Base-by-base conservation (phyloP, 2,329 filamentous ascomycete genomes). In the Hypoxylon sp. region DNA sequence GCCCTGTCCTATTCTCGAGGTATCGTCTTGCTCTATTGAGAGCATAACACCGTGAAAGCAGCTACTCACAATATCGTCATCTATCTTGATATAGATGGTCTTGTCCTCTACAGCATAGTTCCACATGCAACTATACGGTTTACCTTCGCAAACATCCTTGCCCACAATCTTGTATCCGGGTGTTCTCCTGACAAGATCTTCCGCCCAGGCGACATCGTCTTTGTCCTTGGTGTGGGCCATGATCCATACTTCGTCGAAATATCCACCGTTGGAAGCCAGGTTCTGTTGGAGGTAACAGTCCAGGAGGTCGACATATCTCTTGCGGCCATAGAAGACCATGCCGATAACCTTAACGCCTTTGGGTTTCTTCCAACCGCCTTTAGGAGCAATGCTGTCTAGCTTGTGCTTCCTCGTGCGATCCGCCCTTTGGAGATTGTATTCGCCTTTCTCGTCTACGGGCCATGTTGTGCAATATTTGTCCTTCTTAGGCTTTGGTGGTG, bases 231-330 rank as follows among this genome's bases (percentile, higher is more conserved):
- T 83, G 48, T 81, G 75, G 46, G 78, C 74, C 68, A 83, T 79
- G 64, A 82, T 83, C 65, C 82, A 80, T 46, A 83, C 78, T 48
- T 81, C 77, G 65, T 83, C 80, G 21, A 82, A 74, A 62, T 83
- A 77, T 23, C 81, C 81, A 7, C 80, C 81, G 46, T 83, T 81
- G 65, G 78, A 79, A 21, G 74, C 79, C 37, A 84, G 71, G 59
- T 83, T 83, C 64, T 81, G 77, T 74, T 81, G 67, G 11, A 76
- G 70, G 63, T 84, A 84, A 63, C 82, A 84, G 64, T 83, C 81
- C 41, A 84, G 69, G 27, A 84, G 79, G 30, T 81, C 79, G 23
- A 83, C 80, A 8, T 79, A 79, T 59, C 77, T 74, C 52, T 78
- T 78, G 14, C 82, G 78, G 19, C 82, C 82, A 63, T 78, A 84